Percentiles rank a stretch among this genome's conserved stretches.
Evolutionary conservation across 2,329 filamentous ascomycete genomes (phyloP).

Genomic region (Beauveria brongniartii): DNA sequence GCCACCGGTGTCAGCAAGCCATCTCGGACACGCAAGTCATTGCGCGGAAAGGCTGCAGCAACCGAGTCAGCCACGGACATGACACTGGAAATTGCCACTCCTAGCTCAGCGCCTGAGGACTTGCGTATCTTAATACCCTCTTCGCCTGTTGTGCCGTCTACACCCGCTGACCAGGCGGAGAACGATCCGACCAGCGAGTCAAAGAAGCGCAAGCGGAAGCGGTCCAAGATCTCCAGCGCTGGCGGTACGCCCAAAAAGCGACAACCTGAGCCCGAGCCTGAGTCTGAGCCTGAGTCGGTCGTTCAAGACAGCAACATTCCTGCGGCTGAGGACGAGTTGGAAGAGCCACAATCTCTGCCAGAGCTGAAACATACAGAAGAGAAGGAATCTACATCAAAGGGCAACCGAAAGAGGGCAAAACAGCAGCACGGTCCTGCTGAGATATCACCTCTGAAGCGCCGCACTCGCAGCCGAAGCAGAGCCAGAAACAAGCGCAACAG

Average conservation of each 20-base stretch:
- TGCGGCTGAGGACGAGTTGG: background rate
- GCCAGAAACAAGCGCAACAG: constrained; percentile 1
- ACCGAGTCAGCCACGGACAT: background rate
- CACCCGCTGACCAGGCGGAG: background rate
- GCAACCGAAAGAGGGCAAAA: background rate
- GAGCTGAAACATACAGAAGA: background rate
- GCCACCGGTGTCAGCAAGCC: background rate
- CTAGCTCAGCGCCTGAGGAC: background rate
- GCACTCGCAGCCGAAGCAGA: constrained; percentile 3
- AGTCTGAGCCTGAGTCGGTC: background rate
- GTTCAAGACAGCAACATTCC: background rate
- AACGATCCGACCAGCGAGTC: background rate
- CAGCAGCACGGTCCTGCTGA: background rate
- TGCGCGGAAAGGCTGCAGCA: constrained; percentile 5
- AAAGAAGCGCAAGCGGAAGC: constrained; percentile 7
- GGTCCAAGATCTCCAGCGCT: background rate
- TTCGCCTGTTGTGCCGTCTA: background rate
- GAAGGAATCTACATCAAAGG: background rate
- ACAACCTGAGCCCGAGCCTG: background rate
- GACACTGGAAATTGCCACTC: background rate
- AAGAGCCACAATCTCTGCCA: constrained; percentile 6
- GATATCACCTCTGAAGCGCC: background rate
- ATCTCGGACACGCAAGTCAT: constrained; percentile 3
- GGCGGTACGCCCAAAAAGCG: constrained; percentile 5
- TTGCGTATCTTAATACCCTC: background rate